phyloP scores from a whole-genome alignment of 2,329 filamentous ascomycete genomes.

The Fusarium phyllophilum region DNA sequence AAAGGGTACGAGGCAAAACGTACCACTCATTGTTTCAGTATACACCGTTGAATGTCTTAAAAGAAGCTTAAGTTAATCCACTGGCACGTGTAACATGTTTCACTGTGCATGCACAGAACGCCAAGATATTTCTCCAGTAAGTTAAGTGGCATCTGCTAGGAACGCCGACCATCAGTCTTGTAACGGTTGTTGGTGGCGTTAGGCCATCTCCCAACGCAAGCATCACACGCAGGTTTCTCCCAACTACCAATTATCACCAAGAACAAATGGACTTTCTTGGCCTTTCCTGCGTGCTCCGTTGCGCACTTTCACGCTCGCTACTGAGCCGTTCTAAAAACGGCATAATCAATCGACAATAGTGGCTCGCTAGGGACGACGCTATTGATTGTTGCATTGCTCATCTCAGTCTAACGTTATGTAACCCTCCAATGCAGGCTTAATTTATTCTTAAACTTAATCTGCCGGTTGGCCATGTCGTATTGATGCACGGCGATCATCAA shows the following conservation, averaged over 20 bases:
- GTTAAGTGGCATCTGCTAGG: accelerated
- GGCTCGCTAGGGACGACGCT: not conserved
- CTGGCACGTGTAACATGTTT: accelerated
- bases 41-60: not conserved
- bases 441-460: not conserved
- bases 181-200: too few relatives aligned
- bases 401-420: not conserved
- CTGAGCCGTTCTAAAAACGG: not conserved
- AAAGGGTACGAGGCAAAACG: too few relatives aligned
- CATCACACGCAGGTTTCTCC: not conserved
- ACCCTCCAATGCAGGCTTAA: not conserved
- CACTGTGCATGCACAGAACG: accelerated
- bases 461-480: not conserved
- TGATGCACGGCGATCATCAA: not conserved
- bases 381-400: not conserved
- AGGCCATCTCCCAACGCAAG: not conserved
- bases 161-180: too few relatives aligned
- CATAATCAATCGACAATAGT: not conserved
- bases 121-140: accelerated
- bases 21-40: accelerated
- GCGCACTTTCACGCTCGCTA: too few relatives aligned
- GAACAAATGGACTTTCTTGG: not conserved
- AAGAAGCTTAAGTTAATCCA: not conserved
- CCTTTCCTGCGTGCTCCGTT: not conserved
- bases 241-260: not conserved